Base-by-base conservation (phyloP, 2,329 filamentous ascomycete species). In the Huntiella decipiens region DNA sequence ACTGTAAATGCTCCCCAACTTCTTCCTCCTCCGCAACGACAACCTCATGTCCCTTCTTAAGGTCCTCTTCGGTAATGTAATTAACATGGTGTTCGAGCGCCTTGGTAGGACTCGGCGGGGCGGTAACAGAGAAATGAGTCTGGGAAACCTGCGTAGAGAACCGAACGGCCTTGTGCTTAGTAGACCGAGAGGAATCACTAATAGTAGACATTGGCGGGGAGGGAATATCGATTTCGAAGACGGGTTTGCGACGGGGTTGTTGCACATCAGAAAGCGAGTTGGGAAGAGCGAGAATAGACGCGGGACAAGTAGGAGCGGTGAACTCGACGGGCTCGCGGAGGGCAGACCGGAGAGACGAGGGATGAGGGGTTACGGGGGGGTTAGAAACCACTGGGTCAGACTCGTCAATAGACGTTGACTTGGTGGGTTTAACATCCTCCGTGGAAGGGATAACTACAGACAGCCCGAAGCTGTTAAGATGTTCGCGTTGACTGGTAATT, bases 1-100 rank as follows among this genome's bases (percentile, higher is more conserved):
- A 68, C 58, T 96, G 91, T n/a, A 95, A 75, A 56, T 95, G 86
- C 56, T 98, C 91, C 62, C 64, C 70, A 52, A 74, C 67, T 43
- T 60, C 54, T 3, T 72, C 55, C n/a, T 50, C 43, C 1, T 32
- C 44, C 12, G 7, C 34, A 16, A 36, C 44, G 12, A 36, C 6
- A 6, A 47, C 44, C 8, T 38, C 34, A 36, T 49, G 50, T 15
- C 13, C 47, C 8, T 46, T 43, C 6, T 35, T 31, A 13, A 37
- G 51, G 51, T 19, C 54, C 47, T 47, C 56, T 41, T 37, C 38
- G 32, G 34, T 44, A 5, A 33, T 17, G 11, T 52, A 55, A 43
- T 57, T 54, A 36, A 50, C 43, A 43, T 43, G 40, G 17, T 43
- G 40, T 12, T 31, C 28, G 33, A 51, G 34, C 31, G 53, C 55